Conservation (phyloP, 2,329 filamentous ascomycete genomes). For the Aspergillus phoenicis region DNA sequence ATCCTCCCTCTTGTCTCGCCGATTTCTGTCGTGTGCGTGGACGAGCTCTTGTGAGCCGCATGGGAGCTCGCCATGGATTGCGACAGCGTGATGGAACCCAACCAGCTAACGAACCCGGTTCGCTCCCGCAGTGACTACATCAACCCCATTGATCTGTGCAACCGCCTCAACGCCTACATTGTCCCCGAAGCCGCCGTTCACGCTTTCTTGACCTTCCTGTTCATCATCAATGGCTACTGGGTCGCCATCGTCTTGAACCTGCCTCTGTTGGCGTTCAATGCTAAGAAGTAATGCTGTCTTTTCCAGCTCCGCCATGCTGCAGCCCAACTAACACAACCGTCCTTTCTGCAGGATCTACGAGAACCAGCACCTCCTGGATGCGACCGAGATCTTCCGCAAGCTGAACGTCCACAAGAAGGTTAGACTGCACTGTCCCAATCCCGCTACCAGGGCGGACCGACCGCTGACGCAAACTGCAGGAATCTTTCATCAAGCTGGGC, state of each 20-base stretch:
- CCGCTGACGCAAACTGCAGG: conserved; percentile 56
- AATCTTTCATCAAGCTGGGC: conserved; percentile 98
- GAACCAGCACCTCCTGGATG: conserved; percentile 94
- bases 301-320: not conserved
- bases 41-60: not conserved
- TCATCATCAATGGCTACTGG: conserved; percentile 99
- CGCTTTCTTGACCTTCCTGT: conserved; percentile 90
- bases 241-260: conserved; percentile 87
- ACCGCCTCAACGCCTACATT: conserved; percentile 99
- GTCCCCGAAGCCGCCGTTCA: conserved; percentile 97
- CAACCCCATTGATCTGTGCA: conserved; percentile 99
- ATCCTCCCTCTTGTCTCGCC: not conserved
- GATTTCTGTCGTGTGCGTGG: not conserved
- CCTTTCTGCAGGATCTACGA: conserved; percentile 75
- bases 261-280: conserved; percentile 88
- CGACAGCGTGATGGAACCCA: conserved; percentile 12
- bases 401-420: conserved; percentile 99
- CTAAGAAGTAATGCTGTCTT: conserved; percentile 79
- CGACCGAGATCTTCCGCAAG: conserved; percentile 99
- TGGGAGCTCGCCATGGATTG: conserved; percentile 2
- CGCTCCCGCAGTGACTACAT: conserved; percentile 81
- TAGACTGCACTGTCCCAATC: conserved; percentile 24
- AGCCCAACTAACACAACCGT: conserved; percentile 26
- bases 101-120: conserved; percentile 37
- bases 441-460: conserved; percentile 1